Percentiles rank a stretch among this genome's conserved stretches.
These are phyloP conservation scores for Chaetomium globosum DNA, from an alignment of 2,329 filamentous ascomycete species.

Conservation along the genomic window DNA sequence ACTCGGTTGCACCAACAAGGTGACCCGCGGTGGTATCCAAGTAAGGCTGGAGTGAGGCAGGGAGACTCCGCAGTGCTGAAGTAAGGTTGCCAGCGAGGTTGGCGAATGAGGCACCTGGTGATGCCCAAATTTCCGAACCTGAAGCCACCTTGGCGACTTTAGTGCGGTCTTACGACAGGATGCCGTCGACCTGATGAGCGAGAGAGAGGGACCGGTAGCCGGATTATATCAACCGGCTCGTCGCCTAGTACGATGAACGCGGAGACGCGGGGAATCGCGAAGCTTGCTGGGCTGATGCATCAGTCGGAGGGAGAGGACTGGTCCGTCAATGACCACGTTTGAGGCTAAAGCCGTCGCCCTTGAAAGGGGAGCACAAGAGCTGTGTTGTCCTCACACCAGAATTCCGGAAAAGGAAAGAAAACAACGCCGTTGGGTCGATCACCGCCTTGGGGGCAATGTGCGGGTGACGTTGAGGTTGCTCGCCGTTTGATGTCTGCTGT, in stretches of 20 bases:
- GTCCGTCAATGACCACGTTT: slow-evolving; percentile 31
- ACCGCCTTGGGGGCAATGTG: slow-evolving; percentile 24
- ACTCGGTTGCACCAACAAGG: slow-evolving; percentile 55
- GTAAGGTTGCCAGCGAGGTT: slow-evolving; percentile 58
- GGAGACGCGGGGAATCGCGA: slow-evolving; percentile 26
- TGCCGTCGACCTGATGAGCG: slow-evolving; percentile 38
- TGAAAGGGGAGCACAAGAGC: slow-evolving; percentile 19
- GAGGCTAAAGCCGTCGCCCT: slow-evolving; percentile 26
- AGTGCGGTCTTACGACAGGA: slow-evolving; percentile 47
- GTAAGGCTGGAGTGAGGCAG: slow-evolving; percentile 54
- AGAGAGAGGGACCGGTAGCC: slow-evolving; percentile 17
- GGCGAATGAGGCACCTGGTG: slow-evolving; percentile 59
- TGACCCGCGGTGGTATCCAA: slow-evolving; percentile 56
- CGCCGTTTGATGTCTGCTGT: slow-evolving; percentile 15
- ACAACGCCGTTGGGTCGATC: slow-evolving; percentile 30
- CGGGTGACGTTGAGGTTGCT: slow-evolving; percentile 12
- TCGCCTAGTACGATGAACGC: slow-evolving; percentile 27
- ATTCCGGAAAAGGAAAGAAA: slow-evolving; percentile 29
- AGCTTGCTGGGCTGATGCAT: slow-evolving; percentile 32
- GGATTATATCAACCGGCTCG: slow-evolving; percentile 32
- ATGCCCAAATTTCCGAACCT: slow-evolving; percentile 59
- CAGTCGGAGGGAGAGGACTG: slow-evolving; percentile 29
- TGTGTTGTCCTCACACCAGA: slow-evolving; percentile 31
- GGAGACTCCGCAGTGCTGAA: slow-evolving; percentile 47
- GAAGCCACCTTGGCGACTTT: slow-evolving; percentile 64